Percentiles rank a stretch among this genome's conserved stretches.
Conservation (phyloP, 164 flowering plant species). For the Brasenia schreberi region DNA sequence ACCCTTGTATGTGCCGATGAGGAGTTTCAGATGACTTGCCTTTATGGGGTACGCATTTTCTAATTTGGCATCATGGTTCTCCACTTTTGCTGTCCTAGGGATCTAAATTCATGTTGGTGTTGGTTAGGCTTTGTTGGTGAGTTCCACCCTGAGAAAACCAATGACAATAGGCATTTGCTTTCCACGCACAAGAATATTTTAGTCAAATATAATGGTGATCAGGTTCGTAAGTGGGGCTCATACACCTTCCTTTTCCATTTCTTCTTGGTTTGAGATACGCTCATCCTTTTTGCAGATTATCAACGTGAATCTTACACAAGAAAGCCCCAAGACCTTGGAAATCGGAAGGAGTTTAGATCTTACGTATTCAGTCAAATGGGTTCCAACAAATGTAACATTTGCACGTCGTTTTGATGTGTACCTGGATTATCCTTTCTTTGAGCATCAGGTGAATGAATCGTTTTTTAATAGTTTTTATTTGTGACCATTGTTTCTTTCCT, state of each 20-base stretch:
- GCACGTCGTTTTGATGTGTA: constrained; percentile 96
- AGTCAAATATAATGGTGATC: constrained; percentile 68
- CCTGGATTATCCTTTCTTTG: constrained; percentile 96
- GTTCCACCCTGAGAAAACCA: constrained; percentile 55
- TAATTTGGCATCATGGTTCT: neutral
- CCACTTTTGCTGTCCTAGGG: neutral
- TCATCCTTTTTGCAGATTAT: constrained; percentile 54
- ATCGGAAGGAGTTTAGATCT: constrained; percentile 58
- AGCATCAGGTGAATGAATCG: constrained; percentile 64
- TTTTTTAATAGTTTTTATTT: too few relatives aligned
- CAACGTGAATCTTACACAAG: constrained; percentile 89
- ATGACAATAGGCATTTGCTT: constrained; percentile 61
- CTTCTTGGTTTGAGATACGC: neutral
- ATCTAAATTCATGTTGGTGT: neutral
- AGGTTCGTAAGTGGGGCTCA: constrained; percentile 31
- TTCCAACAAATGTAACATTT: constrained; percentile 55
- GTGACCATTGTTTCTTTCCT: neutral
- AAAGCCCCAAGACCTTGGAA: constrained; percentile 61
- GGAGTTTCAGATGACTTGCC: constrained; percentile 78
- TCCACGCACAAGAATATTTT: constrained; percentile 64
- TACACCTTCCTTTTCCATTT: neutral
- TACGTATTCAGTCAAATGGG: constrained; percentile 88
- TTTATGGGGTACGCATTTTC: constrained; percentile 69
- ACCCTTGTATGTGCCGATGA: constrained; percentile 9
- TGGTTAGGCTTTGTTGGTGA: constrained; percentile 87